A percentile compares a stretch with the other conserved stretches of the same genome.
Conservation (phyloP, 73 alveolate species). For the Symbiodinium natans region DNA sequence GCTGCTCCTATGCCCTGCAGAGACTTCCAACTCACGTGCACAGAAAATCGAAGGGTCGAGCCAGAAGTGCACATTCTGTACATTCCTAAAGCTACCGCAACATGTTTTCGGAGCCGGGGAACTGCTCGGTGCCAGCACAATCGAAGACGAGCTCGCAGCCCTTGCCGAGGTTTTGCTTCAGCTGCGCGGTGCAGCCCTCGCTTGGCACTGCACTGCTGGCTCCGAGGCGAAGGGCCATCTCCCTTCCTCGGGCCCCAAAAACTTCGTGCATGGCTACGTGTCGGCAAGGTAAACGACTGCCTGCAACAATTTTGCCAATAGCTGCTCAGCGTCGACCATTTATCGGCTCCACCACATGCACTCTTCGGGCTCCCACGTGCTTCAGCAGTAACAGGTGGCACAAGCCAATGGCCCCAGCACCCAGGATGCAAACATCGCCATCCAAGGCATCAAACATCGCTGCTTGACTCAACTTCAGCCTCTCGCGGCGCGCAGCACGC, state of each 20-base stretch:
- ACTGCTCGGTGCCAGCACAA: constrained; percentile 25
- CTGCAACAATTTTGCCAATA: not conserved
- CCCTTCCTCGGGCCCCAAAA: not conserved
- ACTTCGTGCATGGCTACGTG: too few relatives aligned
- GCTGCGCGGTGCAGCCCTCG: not conserved
- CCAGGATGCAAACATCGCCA: constrained; percentile 23
- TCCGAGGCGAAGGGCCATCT: not conserved
- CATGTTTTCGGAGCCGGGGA: not conserved
- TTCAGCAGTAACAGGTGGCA: constrained; percentile 33
- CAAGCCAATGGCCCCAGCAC: constrained; percentile 40
- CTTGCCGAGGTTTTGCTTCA: not conserved
- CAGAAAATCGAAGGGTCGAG: too few relatives aligned
- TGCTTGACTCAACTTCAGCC: not conserved
- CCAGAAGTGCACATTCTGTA: too few relatives aligned
- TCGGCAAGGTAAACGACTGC: not conserved
- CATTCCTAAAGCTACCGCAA: not conserved
- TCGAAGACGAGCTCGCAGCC: constrained; percentile 32
- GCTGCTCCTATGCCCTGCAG: too few relatives aligned
- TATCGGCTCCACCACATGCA: constrained; percentile 1
- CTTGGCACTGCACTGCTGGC: not conserved
- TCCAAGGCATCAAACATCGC: not conserved
- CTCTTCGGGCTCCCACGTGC: constrained; percentile 17
- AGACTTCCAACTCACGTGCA: not conserved
- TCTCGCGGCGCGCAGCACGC: too few relatives aligned
- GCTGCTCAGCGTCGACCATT: not conserved